Evolutionary conservation across 768 basidiomycete species (phyloP), one percentile per base, ranked within the genome.

Genomic region (Coprinopsis marcescibilis): DNA sequence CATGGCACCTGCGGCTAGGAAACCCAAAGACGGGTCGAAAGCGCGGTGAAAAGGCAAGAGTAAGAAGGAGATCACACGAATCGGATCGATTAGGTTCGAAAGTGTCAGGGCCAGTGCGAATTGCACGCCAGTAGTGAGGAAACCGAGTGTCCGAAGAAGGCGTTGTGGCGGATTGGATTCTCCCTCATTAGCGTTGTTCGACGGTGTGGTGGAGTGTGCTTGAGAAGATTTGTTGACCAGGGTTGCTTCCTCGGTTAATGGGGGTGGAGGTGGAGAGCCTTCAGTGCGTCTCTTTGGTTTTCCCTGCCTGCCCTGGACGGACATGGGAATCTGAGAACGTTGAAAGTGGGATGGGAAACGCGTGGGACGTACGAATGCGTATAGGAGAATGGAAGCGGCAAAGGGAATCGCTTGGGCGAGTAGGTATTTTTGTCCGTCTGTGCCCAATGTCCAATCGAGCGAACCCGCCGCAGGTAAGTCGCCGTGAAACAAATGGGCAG

Each of bases 21-120:
- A 77, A 17, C 64, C 67, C 34, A 83, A 68, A 0, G 80, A 78
- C 3, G 76, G 72, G 50, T 83, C 78, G 57, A 80, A 83, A 19
- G 71, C 69, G 12, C 53, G 50, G 48, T 71, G 68, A 37, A 70
- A 62, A 5, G 78, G 77, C 19, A 79, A 66, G 24, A 74, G 54
- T 15, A 81, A 66, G 60, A 81, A 83, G 1, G 69, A 66, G 21
- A 78, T 54, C 29, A 83, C 75, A 38, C 72, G 70, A 13, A 57
- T 53, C 10, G 74, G 62, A 48, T 78, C 72, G 43, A 67, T 71
- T 41, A 83, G 68, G 50, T 75, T 74, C 21, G 78, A 77, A 20
- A 83, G 63, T 35, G 68, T 71, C 41, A 81, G 64, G 1, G 76
- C 73, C 34, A 80, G 59, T 0, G 75, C 76, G 51, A 83, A 83